Evolutionary conservation across 139 green algal species (phyloP), one percentile per base, ranked within the genome.

Genomic region (Auxenochlorella protothecoides): DNA sequence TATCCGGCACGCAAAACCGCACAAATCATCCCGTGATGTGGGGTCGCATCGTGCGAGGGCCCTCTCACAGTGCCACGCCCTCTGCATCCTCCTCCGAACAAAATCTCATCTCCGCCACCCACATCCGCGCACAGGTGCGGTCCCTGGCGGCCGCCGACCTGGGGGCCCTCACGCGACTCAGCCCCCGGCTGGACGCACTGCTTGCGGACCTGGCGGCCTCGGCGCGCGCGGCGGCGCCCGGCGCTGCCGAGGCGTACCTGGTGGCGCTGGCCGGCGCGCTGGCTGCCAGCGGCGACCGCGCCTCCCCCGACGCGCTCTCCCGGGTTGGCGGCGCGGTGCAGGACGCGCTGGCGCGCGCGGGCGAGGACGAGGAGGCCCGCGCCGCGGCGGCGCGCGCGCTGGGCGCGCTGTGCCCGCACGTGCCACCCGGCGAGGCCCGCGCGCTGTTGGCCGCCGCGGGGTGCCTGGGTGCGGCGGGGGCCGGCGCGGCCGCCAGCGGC

Each of bases 121-220:
- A 59, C 16, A 63, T 53, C 54, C 55, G 52, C 6, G 15, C 60
- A 51, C 74, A 65, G 55, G 73, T 79, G 52, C 72, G 85, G 2
- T 57, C 78, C 62, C 77, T 75, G 7, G 92, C 91, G 3, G 92
- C 89, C 11, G 61, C 72, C 59, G 96, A 96, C 79, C 77, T 97
- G 61, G 92, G 92, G 3, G 72, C 86, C 59, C 86, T 97, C 11
- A 82, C 85, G 3, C 71, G 71, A 14, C 80, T 97, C 77, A 85
- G 62, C 65, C 75, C 80, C n/a, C 84, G 91, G 10, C 75, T 91
- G 56, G 92, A 97, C 73, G 77, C 83, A 75, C 87, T 97, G 65
- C 86, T 75, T 55, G 66, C 53, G 55, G 81, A 86, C 59, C 68
- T 86, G 15, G 72, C 79, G 4, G 55, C 69, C 11, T 59, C 60